Percentiles rank a stretch among this genome's conserved stretches.
phyloP scores from a whole-genome alignment of 495 filamentous ascomycete species.

The Xylaria castorea region DNA sequence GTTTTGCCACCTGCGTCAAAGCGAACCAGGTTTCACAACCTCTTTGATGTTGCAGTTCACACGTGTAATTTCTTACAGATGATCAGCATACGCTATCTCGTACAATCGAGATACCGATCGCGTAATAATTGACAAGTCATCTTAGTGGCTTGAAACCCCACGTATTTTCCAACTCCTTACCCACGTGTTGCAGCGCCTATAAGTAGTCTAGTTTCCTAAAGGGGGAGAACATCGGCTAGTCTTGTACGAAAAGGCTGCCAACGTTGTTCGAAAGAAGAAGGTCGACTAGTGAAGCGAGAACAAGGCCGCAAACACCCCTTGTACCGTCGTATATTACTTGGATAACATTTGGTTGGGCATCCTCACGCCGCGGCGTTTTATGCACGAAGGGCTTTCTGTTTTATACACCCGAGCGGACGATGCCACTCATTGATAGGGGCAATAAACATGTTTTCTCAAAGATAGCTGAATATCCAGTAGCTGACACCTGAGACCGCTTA shows the following conservation, averaged over 20 bases:
- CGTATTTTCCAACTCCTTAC: neutral
- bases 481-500: neutral
- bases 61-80: neutral
- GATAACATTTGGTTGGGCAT: neutral
- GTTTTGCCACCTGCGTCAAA: constrained; percentile 17
- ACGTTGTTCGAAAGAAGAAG: neutral
- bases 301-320: neutral
- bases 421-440: neutral
- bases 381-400: neutral
- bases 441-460: neutral
- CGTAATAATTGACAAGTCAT: constrained; percentile 12
- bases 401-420: neutral
- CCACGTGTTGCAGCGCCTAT: constrained; percentile 9
- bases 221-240: constrained; percentile 7
- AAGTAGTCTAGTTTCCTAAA: constrained; percentile 13
- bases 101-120: neutral
- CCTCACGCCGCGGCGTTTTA: neutral
- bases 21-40: neutral
- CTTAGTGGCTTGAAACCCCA: constrained; percentile 5
- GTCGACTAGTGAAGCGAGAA: neutral
- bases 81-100: constrained; percentile 7
- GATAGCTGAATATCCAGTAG: neutral
- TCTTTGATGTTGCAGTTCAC: neutral
- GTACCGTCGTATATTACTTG: neutral
- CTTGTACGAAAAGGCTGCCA: neutral